These are phyloP conservation scores for Funneliformis geosporum DNA, from an alignment of 192 early-diverging fungal species.

Conservation along the genomic window DNA sequence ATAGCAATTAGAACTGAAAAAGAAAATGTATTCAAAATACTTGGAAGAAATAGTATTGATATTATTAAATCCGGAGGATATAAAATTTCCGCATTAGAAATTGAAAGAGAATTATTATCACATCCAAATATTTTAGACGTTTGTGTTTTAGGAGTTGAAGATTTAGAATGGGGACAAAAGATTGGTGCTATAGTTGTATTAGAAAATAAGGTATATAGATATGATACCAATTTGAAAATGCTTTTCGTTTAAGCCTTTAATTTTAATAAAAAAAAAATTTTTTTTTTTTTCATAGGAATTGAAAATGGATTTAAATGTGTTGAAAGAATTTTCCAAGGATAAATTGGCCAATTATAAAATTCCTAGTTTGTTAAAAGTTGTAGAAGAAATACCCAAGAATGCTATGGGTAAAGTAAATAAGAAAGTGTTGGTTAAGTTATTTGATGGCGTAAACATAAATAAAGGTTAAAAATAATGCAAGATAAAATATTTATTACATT, in stretches of 20 bases:
- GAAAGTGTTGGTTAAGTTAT: conserved; percentile 58
- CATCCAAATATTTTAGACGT: conserved; percentile 65
- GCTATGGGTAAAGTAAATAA: conserved; percentile 91
- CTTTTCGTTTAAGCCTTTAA: neutral
- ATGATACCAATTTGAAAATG: neutral
- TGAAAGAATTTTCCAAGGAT: conserved; percentile 14
- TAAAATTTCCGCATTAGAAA: conserved; percentile 82
- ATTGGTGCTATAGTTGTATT: conserved; percentile 70
- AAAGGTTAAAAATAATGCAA: too few relatives aligned
- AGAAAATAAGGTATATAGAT: conserved; percentile 32
- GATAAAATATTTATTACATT: too few relatives aligned
- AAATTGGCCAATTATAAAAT: conserved; percentile 78
- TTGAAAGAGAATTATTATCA: conserved; percentile 78
- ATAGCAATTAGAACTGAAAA: conserved; percentile 55
- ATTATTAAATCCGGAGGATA: conserved; percentile 90
- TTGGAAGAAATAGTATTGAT: conserved; percentile 80
- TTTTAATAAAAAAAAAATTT: neutral
- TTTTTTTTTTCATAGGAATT: neutral
- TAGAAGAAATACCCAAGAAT: conserved; percentile 73
- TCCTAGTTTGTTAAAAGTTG: conserved; percentile 54
- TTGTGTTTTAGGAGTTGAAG: conserved; percentile 71
- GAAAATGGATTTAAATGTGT: conserved; percentile 2
- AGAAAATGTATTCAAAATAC: conserved; percentile 67
- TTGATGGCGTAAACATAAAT: too few relatives aligned
- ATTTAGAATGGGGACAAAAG: conserved; percentile 76